Evolutionary conservation across 345 rosid species (phyloP), one percentile per base, ranked within the genome.

Genomic region (Lumnitzera racemosa): DNA sequence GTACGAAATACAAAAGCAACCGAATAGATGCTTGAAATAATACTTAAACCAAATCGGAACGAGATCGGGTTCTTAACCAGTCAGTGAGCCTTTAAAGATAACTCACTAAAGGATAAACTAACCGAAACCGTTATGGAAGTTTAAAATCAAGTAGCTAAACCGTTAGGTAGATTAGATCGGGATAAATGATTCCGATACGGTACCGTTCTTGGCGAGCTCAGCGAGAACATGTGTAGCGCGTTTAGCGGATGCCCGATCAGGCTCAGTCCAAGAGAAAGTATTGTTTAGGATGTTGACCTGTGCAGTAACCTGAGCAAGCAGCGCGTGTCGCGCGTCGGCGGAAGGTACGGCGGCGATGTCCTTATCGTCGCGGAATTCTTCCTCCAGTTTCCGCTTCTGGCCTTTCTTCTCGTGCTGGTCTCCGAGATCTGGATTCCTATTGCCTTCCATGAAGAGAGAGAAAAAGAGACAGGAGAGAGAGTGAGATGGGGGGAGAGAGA

Each of bases 121-220:
- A 17, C 27, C 11, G 24, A 13, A 47, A 31, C 27, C 25, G 27
- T n/a, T 57, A 56, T 14, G 15, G 53, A 15, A 49, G 13, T 24
- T 46, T 47, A 61, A 24, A 17, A 25, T 15, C n/a, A 12, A 12
- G 55, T 17, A 49, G 46, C 23, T 4, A 29, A 60, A 63, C 23
- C 31, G 14, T 55, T 16, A 55, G 16, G 36, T 53, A 51, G 24
- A 64, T 71, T 78, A 77, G 76, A 74, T 56, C 64, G 51, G 54
- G 46, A 16, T 17, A 41, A 17, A 20, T 5, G 15, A 43, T 55
- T 13, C 83, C 91, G 91, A 24, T 15, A 10, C n/a, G 46, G 56
- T n/a, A 90, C 99, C 99, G 80, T 95, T 83, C 77, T 95, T 90
- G 43, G 99, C 97, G 51, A 90, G 92, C 77, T 95, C 96, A 15